Evolutionary conservation across 176 grass and related monocot species (phyloP).

Genomic region (Carex parvula): DNA sequence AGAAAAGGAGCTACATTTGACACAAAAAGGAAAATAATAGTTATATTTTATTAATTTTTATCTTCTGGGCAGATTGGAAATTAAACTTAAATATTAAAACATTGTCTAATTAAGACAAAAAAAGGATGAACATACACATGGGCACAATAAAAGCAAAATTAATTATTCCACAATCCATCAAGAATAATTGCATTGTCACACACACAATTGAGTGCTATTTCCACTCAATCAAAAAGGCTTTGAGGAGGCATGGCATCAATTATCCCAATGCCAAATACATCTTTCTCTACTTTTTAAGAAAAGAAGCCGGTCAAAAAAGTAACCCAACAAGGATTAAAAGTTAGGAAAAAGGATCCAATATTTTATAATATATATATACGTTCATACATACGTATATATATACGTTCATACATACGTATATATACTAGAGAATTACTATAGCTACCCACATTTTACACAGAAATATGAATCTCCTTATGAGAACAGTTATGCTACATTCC

Average conservation of each 20-base stretch:
- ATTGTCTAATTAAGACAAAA: neutral
- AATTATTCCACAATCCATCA: slow-evolving; percentile 27
- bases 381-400: neutral
- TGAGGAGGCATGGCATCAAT: slow-evolving; percentile 29
- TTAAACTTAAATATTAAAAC: neutral
- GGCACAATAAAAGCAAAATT: slow-evolving; percentile 13
- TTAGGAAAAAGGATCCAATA: slow-evolving; percentile 20
- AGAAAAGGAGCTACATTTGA: neutral
- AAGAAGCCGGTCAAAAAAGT: slow-evolving; percentile 36
- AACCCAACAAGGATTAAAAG: slow-evolving; percentile 30
- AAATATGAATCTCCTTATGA: neutral
- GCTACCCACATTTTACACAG: neutral
- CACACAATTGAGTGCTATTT: slow-evolving; percentile 33
- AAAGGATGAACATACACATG: slow-evolving; percentile 1
- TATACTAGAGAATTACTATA: neutral
- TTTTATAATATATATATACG: neutral
- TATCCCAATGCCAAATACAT: slow-evolving; percentile 34
- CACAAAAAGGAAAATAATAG: neutral
- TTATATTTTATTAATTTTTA: neutral
- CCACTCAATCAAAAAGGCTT: slow-evolving; percentile 32
- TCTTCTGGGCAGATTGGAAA: neutral
- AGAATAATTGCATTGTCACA: slow-evolving; percentile 29
- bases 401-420: neutral
- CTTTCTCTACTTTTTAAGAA: slow-evolving; percentile 38
- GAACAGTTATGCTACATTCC: neutral